Evolutionary conservation across 2,329 filamentous ascomycete genomes (phyloP), one percentile per base, ranked within the genome.

Genomic region (Penicillium griseofulvum): DNA sequence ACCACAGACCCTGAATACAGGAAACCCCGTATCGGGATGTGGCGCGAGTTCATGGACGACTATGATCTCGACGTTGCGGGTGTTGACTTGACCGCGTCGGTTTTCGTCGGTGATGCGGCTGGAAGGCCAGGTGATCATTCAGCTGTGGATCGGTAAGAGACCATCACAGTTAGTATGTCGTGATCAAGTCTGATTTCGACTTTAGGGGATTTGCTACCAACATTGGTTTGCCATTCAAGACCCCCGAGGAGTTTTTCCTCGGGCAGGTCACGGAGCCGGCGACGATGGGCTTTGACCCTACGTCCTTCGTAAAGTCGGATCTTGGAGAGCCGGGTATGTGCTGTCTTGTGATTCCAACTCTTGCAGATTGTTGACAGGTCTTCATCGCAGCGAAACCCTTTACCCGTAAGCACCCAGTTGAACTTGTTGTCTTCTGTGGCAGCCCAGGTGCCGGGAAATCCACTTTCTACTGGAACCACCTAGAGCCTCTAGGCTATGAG

Each of bases 211-310:
- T 97, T 65, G 93, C 94, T 3, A 80, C 87, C 58, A 97, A 99
- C 67, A 76, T 92, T 12, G 90, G 90, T 4, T 84, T 99, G 61
- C 70, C 77, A 12, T 99, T 93, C 71, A 78, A 86, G 54, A 96
- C 93, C 0, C 94, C 94, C 0, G 94, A 99, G 68, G 92, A 97
- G 71, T 96, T 87, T 75, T 97, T 97, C 69, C 81, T 93, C 0
- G 81, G 81, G 1, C 83, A 90, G 63, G 67, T 81, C 24, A 79
- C 88, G 1, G 81, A 86, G 60, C 81, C 84, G 1, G 94, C 90
- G 67, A 73, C 74, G 10, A 81, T 89, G 52, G 78, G 83, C 0
- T 95, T 97, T 64, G 87, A 97, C 59, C 83, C 92, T 17, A 74
- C 75, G 1, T 71, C 78, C 4, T 86, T 87, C 65, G 74, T 84